Percentiles rank a stretch among this genome's conserved stretches.
Evolutionary conservation across 257 asterid species (phyloP).

Genomic region (Leonotis leonurus): DNA sequence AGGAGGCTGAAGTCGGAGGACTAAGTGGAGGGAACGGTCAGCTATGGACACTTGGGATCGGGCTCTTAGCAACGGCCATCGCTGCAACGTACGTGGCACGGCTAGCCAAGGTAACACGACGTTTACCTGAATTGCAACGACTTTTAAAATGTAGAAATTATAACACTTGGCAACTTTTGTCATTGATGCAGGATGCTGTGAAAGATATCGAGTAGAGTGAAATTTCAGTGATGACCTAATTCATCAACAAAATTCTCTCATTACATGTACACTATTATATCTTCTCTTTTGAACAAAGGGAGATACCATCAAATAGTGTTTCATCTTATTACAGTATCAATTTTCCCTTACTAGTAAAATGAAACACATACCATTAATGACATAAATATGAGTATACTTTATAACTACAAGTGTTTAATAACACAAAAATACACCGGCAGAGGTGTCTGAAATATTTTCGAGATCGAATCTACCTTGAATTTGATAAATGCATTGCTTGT

Average conservation of each 20-base stretch:
- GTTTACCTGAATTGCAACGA: too few relatives aligned
- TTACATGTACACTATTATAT: neutral
- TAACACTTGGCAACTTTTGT: too few relatives aligned
- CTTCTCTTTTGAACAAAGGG: neutral
- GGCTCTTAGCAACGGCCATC: constrained; percentile 66
- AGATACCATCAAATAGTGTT: neutral
- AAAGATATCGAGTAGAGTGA: neutral
- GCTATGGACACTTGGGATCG: constrained; percentile 74
- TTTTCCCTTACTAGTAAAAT: too few relatives aligned
- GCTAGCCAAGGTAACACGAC: constrained; percentile 68
- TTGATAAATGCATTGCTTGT: too few relatives aligned
- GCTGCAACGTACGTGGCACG: constrained; percentile 84
- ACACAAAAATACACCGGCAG: too few relatives aligned
- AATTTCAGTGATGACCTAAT: neutral
- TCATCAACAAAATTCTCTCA: neutral
- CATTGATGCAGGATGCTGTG: neutral
- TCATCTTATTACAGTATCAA: too few relatives aligned
- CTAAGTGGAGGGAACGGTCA: constrained; percentile 62
- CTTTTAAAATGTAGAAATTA: too few relatives aligned
- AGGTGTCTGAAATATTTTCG: too few relatives aligned
- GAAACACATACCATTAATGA: neutral
- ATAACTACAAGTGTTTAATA: too few relatives aligned
- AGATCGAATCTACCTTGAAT: too few relatives aligned
- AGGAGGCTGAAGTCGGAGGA: constrained; percentile 65
- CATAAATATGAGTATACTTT: too few relatives aligned